A percentile compares a stretch with the other conserved stretches of the same genome.
Evolutionary conservation across 495 filamentous ascomycete genomes (phyloP).

Genomic region (Penicillium paradoxum): DNA sequence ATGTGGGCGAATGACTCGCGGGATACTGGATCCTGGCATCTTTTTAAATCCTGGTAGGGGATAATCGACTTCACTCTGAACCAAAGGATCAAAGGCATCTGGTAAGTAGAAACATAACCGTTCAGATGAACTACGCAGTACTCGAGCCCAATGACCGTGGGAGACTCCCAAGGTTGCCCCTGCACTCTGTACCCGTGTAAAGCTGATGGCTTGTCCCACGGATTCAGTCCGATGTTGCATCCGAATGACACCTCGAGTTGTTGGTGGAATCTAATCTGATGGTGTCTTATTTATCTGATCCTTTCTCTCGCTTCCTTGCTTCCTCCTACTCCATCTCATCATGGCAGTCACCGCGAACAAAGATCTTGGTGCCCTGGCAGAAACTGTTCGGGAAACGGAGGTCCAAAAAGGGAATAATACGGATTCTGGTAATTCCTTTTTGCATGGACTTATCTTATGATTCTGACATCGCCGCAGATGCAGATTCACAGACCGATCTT

Average conservation of each 20-base stretch:
- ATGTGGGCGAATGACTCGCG: too few relatives aligned
- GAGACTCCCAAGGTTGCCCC: too few relatives aligned
- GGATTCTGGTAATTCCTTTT: neutral
- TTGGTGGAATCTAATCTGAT: slow-evolving; percentile 22
- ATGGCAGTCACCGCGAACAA: neutral
- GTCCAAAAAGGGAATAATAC: neutral
- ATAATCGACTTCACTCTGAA: too few relatives aligned
- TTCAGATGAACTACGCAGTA: too few relatives aligned
- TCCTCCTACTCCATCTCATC: neutral
- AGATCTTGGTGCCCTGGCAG: slow-evolving; percentile 1
- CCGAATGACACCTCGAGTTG: neutral
- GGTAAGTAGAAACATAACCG: too few relatives aligned
- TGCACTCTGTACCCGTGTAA: too few relatives aligned
- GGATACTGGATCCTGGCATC: too few relatives aligned
- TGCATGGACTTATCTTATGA: neutral
- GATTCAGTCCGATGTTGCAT: neutral
- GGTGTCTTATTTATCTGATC: slow-evolving; percentile 14
- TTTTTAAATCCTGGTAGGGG: too few relatives aligned
- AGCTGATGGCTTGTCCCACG: neutral
- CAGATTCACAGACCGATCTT: slow-evolving; percentile 18
- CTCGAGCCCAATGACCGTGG: too few relatives aligned
- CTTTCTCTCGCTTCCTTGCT: neutral
- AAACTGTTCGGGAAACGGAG: neutral
- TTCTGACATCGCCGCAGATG: slow-evolving; percentile 4
- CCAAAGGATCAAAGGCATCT: too few relatives aligned